Evolutionary conservation across 73 alveolate species (phyloP).

Genomic region (Effrenium voratum): DNA sequence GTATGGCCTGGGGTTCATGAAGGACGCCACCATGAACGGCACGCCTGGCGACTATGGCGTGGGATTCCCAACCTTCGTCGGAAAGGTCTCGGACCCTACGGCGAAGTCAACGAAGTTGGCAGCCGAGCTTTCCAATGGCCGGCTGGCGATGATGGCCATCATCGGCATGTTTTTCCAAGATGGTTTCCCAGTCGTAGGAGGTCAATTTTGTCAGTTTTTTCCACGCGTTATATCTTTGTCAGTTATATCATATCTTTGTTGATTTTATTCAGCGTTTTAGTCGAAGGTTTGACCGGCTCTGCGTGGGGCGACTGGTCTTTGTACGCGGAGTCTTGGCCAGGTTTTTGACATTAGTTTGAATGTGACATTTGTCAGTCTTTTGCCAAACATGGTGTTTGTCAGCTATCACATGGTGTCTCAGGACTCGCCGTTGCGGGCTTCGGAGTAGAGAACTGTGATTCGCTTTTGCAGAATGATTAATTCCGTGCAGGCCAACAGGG

Average conservation of each 20-base stretch:
- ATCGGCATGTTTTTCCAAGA: slow-evolving; percentile 55
- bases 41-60: slow-evolving; percentile 26
- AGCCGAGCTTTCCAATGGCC: slow-evolving; percentile 41
- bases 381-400: no score
- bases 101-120: not conserved
- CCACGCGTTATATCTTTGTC: no score
- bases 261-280: not conserved
- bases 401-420: no score
- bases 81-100: slow-evolving; percentile 49
- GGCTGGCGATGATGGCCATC: slow-evolving; percentile 53
- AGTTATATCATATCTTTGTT: not conserved
- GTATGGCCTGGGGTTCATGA: slow-evolving; percentile 13
- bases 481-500: no score
- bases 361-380: no score
- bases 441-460: no score
- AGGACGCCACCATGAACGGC: slow-evolving; percentile 22
- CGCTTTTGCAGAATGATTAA: no score
- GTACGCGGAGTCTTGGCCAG: not conserved
- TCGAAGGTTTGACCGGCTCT: not conserved
- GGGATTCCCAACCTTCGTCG: slow-evolving; percentile 47
- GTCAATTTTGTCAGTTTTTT: no score
- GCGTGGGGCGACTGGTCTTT: slow-evolving; percentile 23
- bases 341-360: no score
- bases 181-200: no score
- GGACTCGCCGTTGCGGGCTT: no score